Conservation (phyloP, 1,284 basidiomycete species). For the Trichosporon sp. region DNA sequence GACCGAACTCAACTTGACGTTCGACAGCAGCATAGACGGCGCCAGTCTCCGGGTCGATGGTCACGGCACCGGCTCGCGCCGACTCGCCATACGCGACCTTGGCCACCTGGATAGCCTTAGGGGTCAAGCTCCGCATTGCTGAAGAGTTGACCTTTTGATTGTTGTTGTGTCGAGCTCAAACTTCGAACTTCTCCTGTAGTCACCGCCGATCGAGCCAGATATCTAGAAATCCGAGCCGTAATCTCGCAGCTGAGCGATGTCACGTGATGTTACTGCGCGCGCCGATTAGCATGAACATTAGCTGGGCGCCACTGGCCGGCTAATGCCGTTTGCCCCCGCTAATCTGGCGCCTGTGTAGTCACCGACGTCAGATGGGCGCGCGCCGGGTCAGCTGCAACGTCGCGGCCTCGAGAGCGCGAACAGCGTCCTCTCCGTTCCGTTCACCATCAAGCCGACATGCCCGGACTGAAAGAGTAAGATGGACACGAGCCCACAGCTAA, state of each 20-base stretch:
- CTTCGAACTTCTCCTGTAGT: not conserved
- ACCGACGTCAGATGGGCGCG: not conserved
- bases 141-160: not conserved
- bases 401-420: not conserved
- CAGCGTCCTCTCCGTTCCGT: not conserved
- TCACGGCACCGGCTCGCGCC: slow-evolving; percentile 15
- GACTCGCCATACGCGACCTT: not conserved
- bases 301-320: not conserved
- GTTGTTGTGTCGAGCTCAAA: not conserved
- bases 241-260: not conserved
- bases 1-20: slow-evolving; percentile 51
- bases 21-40: slow-evolving; percentile 58
- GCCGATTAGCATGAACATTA: not conserved
- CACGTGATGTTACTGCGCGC: not conserved
- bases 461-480: slow-evolving; percentile 16
- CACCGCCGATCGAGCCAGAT: not conserved
- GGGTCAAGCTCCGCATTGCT: slow-evolving; percentile 29
- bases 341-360: not conserved
- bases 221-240: not conserved
- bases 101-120: slow-evolving; percentile 20
- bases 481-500: not conserved
- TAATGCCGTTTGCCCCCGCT: not conserved
- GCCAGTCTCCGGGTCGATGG: slow-evolving; percentile 63
- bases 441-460: slow-evolving; percentile 7
- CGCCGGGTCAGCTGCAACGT: not conserved